Conservation (phyloP, 805 yeast genomes). For the Wickerhamia fluorescens region DNA sequence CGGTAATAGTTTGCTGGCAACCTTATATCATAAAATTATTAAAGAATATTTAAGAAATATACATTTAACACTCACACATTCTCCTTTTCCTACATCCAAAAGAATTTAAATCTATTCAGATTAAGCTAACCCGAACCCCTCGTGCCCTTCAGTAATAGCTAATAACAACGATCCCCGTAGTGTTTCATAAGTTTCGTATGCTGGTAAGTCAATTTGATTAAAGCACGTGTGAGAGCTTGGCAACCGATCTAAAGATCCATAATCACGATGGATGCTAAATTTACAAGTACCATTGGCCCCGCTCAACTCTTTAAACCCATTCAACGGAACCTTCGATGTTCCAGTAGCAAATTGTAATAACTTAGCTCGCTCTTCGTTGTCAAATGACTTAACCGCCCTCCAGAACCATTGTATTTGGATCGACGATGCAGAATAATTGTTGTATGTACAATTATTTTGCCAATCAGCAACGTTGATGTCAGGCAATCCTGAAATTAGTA, state of each 20-base stretch:
- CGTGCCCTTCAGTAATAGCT: constrained; percentile 92
- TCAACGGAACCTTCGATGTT: constrained; percentile 90
- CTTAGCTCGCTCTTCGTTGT: constrained; percentile 89
- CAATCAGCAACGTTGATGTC: constrained; percentile 95
- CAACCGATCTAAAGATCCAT: constrained; percentile 74
- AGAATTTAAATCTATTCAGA: too few relatives aligned
- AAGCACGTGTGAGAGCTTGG: constrained; percentile 97
- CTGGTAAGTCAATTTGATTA: constrained; percentile 91
- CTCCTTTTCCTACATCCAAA: not conserved
- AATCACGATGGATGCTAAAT: constrained; percentile 85
- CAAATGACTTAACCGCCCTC: constrained; percentile 95
- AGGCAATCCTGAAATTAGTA: constrained; percentile 89
- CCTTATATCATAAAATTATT: not conserved
- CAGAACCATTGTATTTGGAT: constrained; percentile 95
- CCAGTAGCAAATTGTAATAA: constrained; percentile 95
- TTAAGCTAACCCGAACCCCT: constrained; percentile 85
- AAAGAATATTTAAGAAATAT: not conserved
- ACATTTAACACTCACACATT: constrained; percentile 1
- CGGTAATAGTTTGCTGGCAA: constrained; percentile 1
- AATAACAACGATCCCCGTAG: constrained; percentile 71
- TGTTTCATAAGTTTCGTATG: constrained; percentile 82
- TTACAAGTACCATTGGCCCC: constrained; percentile 84
- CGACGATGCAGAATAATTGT: constrained; percentile 74
- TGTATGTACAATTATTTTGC: constrained; percentile 78
- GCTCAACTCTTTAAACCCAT: constrained; percentile 84